Base-by-base conservation (phyloP, 345 rosid species). In the Lepidium africanum region DNA sequence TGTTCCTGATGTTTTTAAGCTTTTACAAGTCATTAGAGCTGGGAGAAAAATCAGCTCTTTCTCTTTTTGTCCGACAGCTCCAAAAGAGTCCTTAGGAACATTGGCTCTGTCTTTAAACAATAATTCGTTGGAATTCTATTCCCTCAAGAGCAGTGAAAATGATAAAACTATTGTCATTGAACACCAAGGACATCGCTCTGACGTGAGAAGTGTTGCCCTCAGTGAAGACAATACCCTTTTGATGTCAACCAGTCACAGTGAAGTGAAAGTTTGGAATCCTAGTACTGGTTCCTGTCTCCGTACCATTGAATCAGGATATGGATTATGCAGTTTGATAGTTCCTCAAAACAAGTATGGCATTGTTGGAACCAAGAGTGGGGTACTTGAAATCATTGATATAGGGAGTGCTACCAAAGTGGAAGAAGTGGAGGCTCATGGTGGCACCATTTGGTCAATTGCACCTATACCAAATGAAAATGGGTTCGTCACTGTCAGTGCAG, bases 191-290 rank as follows among this genome's bases (percentile, higher is more conserved):
- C 96, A 93, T 74, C 91, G 99, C 51, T 86, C 97, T 66, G 97
- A 85, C 69, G 87, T 93, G 71, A 87, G 99, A 77, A 93, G 99
- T 59, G 81, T 91, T 57, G 79, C 97, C 52, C 95, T 93, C 70
- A 90, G 92, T 76, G 80, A 88, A 59, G 97, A 93, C 74, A 93
- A 83, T 78, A 83, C 82, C 35, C 86, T 91, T 70, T 78, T 93
- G 80, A 81, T 93, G 96, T 91, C 99, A 77, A 93, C 97, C 8
- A 90, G 99, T 80, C 96, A 93, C 83, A 84, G 83, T 76, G 85
- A 95, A 36, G 87, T 88, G 15, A 93, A 90, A 77, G 74, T 93
- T 67, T 93, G 99, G 99, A 93, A 88, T 80, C 96, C 99, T 67
- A 91, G 91, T 66, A 87, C 96, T 12, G 96, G 99, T 73, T 84